Evolutionary conservation across 2,329 filamentous ascomycete genomes (phyloP).

Genomic region (Colletotrichum karsti): DNA sequence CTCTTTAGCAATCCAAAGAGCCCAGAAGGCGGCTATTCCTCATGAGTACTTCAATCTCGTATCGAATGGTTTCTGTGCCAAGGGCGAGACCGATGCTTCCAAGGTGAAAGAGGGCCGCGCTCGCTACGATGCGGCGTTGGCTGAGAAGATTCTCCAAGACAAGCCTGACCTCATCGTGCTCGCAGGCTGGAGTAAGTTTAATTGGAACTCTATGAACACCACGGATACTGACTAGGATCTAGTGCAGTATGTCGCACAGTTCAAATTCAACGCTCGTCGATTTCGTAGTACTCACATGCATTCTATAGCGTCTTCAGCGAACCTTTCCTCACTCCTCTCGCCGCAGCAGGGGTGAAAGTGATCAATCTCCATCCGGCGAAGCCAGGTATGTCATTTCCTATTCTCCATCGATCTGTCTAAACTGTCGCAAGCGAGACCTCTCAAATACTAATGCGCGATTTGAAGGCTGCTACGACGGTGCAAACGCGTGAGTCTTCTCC

Average conservation of each 20-base stretch:
- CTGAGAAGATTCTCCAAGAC: slow-evolving; percentile 70
- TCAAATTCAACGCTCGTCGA: no score
- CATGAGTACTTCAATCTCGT: slow-evolving; percentile 85
- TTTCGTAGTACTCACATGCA: neutral
- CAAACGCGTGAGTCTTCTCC: slow-evolving; percentile 58
- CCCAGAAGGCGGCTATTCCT: slow-evolving; percentile 67
- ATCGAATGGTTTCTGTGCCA: slow-evolving; percentile 69
- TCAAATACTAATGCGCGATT: no score
- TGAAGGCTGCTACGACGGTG: slow-evolving; percentile 78
- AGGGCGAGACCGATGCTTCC: slow-evolving; percentile 66
- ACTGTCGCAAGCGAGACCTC: neutral
- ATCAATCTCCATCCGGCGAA: slow-evolving; percentile 78
- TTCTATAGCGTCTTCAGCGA: neutral
- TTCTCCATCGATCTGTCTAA: neutral
- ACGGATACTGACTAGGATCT: no score
- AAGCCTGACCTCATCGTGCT: slow-evolving; percentile 80
- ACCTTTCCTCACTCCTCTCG: slow-evolving; percentile 75
- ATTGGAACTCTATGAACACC: no score
- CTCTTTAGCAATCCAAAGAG: slow-evolving; percentile 35
- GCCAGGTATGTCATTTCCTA: slow-evolving; percentile 56
- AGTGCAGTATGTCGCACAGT: neutral
- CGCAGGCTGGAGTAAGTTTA: slow-evolving; percentile 72
- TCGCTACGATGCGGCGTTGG: slow-evolving; percentile 80
- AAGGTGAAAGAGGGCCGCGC: slow-evolving; percentile 66
- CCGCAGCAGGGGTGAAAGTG: slow-evolving; percentile 68